Conservation (phyloP, 306 rosid species). For the Prunus davidiana region DNA sequence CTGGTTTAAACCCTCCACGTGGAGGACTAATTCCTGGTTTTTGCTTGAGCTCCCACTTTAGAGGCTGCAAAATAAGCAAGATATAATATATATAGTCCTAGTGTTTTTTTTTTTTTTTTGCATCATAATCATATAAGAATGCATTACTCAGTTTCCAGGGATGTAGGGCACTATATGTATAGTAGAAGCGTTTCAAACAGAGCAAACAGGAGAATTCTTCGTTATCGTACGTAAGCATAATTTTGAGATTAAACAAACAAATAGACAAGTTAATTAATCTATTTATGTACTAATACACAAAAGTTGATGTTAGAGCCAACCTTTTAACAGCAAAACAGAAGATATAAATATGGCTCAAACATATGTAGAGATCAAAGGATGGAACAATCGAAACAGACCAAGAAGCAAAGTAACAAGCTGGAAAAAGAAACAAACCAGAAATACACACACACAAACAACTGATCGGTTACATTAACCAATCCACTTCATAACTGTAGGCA, state of each 20-base stretch:
- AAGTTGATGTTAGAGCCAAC: too few relatives aligned
- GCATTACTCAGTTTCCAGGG: neutral
- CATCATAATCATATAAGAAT: neutral
- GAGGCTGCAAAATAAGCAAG: slow-evolving; percentile 56
- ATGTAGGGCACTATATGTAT: too few relatives aligned
- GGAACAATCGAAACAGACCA: neutral
- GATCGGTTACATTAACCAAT: neutral
- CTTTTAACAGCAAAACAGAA: neutral
- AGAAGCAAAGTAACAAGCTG: neutral
- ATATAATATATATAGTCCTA: neutral
- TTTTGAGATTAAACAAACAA: neutral
- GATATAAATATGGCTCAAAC: neutral
- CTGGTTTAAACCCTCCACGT: slow-evolving; percentile 88
- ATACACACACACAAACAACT: too few relatives aligned
- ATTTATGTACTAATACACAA: too few relatives aligned
- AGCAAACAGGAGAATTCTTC: neutral
- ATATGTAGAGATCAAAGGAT: neutral
- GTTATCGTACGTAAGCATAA: neutral
- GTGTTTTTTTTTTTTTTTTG: neutral
- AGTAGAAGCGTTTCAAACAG: neutral
- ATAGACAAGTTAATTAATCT: neutral
- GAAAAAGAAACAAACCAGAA: neutral
- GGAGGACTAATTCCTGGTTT: slow-evolving; percentile 99
- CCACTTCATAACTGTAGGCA: neutral
- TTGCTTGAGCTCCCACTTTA: slow-evolving; percentile 98